These are phyloP conservation scores for Boletus rubescentipes DNA, from an alignment of 768 basidiomycete species.

Conservation along the genomic window DNA sequence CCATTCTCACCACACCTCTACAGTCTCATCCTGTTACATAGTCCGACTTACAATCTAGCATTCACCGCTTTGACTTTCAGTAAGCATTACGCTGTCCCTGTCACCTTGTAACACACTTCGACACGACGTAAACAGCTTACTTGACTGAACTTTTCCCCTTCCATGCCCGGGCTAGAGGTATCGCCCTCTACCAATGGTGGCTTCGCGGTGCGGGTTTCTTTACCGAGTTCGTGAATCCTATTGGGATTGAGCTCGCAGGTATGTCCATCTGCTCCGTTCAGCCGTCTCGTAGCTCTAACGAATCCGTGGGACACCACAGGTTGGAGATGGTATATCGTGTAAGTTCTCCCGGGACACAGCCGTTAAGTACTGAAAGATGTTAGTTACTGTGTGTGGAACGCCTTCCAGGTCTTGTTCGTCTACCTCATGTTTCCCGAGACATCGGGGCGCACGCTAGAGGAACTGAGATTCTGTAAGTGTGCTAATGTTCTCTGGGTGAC, in stretches of 20 bases:
- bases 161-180: slow-evolving; percentile 59
- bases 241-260: slow-evolving; percentile 15
- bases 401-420: slow-evolving; percentile 2
- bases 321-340: slow-evolving; percentile 16
- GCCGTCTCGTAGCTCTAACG: background rate
- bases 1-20: background rate
- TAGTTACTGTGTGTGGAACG: background rate
- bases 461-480: slow-evolving; percentile 1
- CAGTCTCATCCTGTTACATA: slow-evolving; percentile 18
- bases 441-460: slow-evolving; percentile 5
- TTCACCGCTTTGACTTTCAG: slow-evolving; percentile 6
- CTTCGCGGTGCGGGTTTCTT: slow-evolving; percentile 35
- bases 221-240: slow-evolving; percentile 12
- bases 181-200: slow-evolving; percentile 61
- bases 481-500: background rate
- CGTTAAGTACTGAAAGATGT: background rate
- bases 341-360: background rate
- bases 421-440: slow-evolving; percentile 7
- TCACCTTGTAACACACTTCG: too few relatives aligned
- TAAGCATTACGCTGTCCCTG: background rate
- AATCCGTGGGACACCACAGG: background rate
- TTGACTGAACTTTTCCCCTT: slow-evolving; percentile 64
- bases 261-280: background rate
- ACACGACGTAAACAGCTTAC: background rate
- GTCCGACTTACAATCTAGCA: slow-evolving; percentile 13